Evolutionary conservation across 2,329 filamentous ascomycete species (phyloP).

Genomic region (Diaporthe nobilis): DNA sequence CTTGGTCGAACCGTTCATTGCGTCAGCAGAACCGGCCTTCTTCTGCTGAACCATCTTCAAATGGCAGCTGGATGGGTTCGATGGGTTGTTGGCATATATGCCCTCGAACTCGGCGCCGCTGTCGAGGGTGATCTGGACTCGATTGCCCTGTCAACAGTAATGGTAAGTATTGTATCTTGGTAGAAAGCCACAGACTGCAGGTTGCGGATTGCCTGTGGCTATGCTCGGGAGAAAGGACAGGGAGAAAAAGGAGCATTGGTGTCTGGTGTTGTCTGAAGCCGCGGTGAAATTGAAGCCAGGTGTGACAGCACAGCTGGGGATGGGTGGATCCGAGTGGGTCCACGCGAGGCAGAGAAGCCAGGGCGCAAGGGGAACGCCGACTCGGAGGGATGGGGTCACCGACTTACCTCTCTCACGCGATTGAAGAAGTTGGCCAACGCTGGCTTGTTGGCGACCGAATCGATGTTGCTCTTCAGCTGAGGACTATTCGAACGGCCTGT

Average conservation of each 20-base stretch:
- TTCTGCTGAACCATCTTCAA: constrained; percentile 54
- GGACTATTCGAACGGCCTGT: constrained; percentile 48
- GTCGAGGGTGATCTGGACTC: constrained; percentile 48
- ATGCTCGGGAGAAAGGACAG: constrained; percentile 22
- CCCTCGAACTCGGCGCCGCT: constrained; percentile 51
- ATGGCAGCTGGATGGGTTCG: constrained; percentile 47
- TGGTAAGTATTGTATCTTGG: constrained; percentile 41
- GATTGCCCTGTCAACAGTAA: constrained; percentile 48
- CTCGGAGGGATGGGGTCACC: constrained; percentile 22
- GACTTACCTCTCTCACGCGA: constrained; percentile 51
- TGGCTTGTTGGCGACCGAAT: constrained; percentile 39
- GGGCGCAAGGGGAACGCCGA: constrained; percentile 36
- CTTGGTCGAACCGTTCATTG: constrained; percentile 49
- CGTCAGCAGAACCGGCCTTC: constrained; percentile 49
- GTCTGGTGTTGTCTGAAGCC: constrained; percentile 29
- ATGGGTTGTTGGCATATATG: constrained; percentile 48
- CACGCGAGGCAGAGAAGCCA: constrained; percentile 39
- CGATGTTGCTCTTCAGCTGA: constrained; percentile 44
- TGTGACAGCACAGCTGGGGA: constrained; percentile 39
- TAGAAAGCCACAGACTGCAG: constrained; percentile 16
- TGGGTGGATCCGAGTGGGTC: constrained; percentile 40
- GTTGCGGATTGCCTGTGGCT: constrained; percentile 7
- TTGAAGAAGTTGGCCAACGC: constrained; percentile 39
- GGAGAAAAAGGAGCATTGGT: constrained; percentile 16
- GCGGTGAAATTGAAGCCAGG: constrained; percentile 38